phyloP scores from a whole-genome alignment of 176 grass and related monocot genomes.

The Avena atlantica region DNA sequence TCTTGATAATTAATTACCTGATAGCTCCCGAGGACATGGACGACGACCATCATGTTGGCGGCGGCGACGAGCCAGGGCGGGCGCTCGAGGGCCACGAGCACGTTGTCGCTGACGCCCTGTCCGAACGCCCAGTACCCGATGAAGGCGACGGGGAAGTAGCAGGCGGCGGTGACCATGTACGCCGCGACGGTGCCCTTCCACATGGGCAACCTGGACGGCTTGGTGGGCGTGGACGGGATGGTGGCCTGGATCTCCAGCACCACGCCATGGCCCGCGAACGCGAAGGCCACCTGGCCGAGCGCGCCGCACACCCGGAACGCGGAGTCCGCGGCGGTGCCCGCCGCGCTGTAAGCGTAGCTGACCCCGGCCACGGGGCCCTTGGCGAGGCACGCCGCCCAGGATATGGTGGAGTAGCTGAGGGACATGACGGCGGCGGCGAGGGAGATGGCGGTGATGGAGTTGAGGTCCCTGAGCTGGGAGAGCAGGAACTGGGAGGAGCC shows the following conservation, averaged over 20 bases:
- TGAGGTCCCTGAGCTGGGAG: slow-evolving; percentile 70
- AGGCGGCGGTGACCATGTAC: slow-evolving; percentile 65
- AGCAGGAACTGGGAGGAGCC: slow-evolving; percentile 75
- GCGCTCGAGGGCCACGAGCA: slow-evolving; percentile 58
- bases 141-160: slow-evolving; percentile 81
- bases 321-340: slow-evolving; percentile 35
- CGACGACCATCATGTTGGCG: slow-evolving; percentile 83
- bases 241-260: slow-evolving; percentile 79
- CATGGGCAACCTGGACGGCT: slow-evolving; percentile 49
- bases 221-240: slow-evolving; percentile 62
- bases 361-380: slow-evolving; percentile 47
- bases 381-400: slow-evolving; percentile 61
- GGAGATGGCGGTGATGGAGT: slow-evolving; percentile 71
- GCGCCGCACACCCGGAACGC: slow-evolving; percentile 68
- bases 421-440: slow-evolving; percentile 81
- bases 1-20: slow-evolving; percentile 37
- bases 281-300: slow-evolving; percentile 77
- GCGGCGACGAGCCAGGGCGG: slow-evolving; percentile 71
- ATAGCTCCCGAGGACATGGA: slow-evolving; percentile 80
- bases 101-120: slow-evolving; percentile 51
- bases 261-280: slow-evolving; percentile 74
- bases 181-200: slow-evolving; percentile 77
- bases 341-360: slow-evolving; percentile 54
- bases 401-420: slow-evolving; percentile 70
- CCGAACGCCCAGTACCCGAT: slow-evolving; percentile 67